phyloP scores from a whole-genome alignment of 768 basidiomycete species.

The Omphalotus guepiniiformis region DNA sequence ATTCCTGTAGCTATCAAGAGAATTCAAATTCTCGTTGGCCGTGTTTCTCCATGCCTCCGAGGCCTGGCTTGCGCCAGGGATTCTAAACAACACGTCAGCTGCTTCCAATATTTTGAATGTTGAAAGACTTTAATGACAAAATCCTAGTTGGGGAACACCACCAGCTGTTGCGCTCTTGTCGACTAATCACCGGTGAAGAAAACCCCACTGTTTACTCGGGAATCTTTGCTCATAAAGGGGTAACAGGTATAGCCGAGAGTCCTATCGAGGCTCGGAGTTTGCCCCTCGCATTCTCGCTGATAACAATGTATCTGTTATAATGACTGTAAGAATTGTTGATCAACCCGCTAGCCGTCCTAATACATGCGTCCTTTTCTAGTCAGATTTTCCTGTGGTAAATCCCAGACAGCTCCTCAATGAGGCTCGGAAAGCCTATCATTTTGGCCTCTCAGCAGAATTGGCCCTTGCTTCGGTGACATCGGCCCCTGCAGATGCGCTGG shows the following conservation, averaged over 20 bases:
- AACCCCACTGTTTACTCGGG: neutral
- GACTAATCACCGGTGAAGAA: slow-evolving; percentile 59
- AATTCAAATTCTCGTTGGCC: slow-evolving; percentile 81
- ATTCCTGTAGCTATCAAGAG: slow-evolving; percentile 68
- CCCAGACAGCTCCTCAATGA: slow-evolving; percentile 67
- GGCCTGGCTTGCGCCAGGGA: slow-evolving; percentile 81
- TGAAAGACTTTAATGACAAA: neutral
- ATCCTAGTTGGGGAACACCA: slow-evolving; percentile 39
- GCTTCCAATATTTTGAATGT: neutral
- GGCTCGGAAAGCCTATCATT: slow-evolving; percentile 68
- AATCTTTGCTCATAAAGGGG: neutral
- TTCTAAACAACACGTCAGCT: slow-evolving; percentile 69
- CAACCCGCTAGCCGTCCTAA: neutral
- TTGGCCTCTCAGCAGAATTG: slow-evolving; percentile 51
- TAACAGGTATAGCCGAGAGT: slow-evolving; percentile 47
- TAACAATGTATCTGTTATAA: slow-evolving; percentile 50
- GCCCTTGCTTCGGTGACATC: slow-evolving; percentile 67
- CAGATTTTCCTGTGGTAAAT: slow-evolving; percentile 56
- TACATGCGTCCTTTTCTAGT: slow-evolving; percentile 27
- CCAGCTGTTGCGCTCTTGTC: slow-evolving; percentile 81
- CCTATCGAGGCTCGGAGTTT: slow-evolving; percentile 56
- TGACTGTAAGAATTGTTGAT: slow-evolving; percentile 42
- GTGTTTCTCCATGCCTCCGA: slow-evolving; percentile 89
- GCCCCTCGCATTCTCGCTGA: slow-evolving; percentile 47
- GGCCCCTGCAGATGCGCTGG: slow-evolving; percentile 58